Evolutionary conservation across 768 basidiomycete genomes (phyloP), one percentile per base, ranked within the genome.

Genomic region (Postia placenta): DNA sequence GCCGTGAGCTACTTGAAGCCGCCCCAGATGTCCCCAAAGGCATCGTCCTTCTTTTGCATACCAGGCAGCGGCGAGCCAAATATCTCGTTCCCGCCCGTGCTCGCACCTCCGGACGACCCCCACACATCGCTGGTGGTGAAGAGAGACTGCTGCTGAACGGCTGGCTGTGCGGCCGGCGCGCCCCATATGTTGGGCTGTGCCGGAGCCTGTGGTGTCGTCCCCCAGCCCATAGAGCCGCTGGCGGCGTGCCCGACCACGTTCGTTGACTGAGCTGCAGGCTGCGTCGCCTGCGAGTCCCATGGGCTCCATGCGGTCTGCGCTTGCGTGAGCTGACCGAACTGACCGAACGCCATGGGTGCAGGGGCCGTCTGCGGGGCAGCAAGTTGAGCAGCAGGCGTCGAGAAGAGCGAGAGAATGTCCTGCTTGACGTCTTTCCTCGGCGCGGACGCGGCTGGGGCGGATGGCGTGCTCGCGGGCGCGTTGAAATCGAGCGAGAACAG

Each of bases 401-500:
- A 79, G 64, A 89, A 92, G 36, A 94, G 74, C 0, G 88, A 88
- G 15, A 94, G 71, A 54, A 94, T 94, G 55, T 94, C 87, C 47
- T 88, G 77, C 57, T 92, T 93, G 39, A 83, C 75, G 58, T 89
- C 85, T 60, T 87, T 89, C 63, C 74, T 75, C 0, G 75, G 71
- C 38, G 61, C 64, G 0, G 69, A 47, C 1, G 65, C 19, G 2
- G 60, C n/a, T 47, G 50, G 60, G 4, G 58, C 57, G 7, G 54
- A 24, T 6, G 71, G 38, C 5, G 70, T 43, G 23, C 69, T 56
- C 2, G 77, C 58, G 1, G 86, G 81, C 1, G 81, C 72, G 56
- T 87, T 85, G 66, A 94, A 95, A 65, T 94, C 91, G 47, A 94
- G 81, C 23, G 84, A 79, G 63, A 94, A 93, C 6, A 95, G 69